Evolutionary conservation across 2,329 filamentous ascomycete species (phyloP).

Genomic region (Plenodomus lindquistii): DNA sequence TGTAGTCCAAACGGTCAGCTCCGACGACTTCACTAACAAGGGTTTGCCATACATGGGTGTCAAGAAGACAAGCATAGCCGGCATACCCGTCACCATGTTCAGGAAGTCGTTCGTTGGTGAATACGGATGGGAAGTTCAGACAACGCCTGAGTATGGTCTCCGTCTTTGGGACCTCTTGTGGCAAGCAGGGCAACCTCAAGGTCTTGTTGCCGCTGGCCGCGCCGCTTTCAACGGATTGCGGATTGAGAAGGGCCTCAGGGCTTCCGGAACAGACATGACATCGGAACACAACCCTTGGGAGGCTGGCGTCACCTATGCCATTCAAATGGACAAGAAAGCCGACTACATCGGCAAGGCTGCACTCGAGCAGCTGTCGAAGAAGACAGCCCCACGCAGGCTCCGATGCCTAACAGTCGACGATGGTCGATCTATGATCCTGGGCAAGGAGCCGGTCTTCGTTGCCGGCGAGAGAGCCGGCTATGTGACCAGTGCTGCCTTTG

Average conservation of each 20-base stretch:
- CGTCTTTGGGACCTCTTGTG: constrained; percentile 63
- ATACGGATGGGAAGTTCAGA: constrained; percentile 65
- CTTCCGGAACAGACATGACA: constrained; percentile 62
- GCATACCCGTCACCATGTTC: constrained; percentile 61
- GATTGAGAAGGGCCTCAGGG: constrained; percentile 63
- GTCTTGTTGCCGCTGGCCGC: constrained; percentile 62
- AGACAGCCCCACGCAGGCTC: constrained; percentile 42
- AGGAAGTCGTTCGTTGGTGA: constrained; percentile 66
- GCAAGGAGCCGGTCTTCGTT: constrained; percentile 64
- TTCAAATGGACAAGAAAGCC: constrained; percentile 53
- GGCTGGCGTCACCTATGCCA: constrained; percentile 58
- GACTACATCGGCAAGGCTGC: constrained; percentile 58
- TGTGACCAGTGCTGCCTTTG: constrained; percentile 64
- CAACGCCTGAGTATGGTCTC: constrained; percentile 62
- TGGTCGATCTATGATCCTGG: constrained; percentile 60
- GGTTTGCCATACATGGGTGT: constrained; percentile 56
- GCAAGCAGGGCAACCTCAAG: constrained; percentile 58
- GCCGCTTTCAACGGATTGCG: constrained; percentile 62
- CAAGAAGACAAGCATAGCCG: constrained; percentile 55
- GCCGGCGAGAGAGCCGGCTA: constrained; percentile 57
- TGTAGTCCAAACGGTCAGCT: constrained; percentile 53
- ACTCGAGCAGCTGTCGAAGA: constrained; percentile 48
- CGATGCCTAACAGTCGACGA: constrained; percentile 62
- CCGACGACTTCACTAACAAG: constrained; percentile 52
- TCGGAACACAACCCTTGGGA: constrained; percentile 65